Evolutionary conservation across 2,329 filamentous ascomycete species (phyloP).

Genomic region (Lachnellula subtilissima): DNA sequence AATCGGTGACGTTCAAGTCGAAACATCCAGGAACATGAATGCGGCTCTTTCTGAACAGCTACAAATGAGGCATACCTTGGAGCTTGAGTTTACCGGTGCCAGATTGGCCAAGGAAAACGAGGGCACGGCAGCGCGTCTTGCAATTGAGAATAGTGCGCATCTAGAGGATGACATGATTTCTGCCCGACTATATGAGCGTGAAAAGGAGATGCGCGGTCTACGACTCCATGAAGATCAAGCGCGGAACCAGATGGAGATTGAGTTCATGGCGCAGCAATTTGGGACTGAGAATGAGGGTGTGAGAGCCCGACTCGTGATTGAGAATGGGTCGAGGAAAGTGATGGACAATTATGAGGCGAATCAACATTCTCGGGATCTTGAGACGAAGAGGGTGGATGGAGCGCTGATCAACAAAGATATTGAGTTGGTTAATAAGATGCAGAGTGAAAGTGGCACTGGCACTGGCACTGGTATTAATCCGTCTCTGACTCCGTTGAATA

Average conservation of each 20-base stretch:
- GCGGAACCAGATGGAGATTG: not conserved
- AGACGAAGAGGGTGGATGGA: too few relatives aligned
- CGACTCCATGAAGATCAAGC: not conserved
- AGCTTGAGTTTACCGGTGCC: conserved; percentile 10
- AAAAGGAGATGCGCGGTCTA: not conserved
- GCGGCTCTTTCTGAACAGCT: conserved; percentile 6
- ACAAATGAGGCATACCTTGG: conserved; percentile 3
- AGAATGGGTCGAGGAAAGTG: too few relatives aligned
- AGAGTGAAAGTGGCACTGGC: too few relatives aligned
- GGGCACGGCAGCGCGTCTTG: conserved; percentile 15
- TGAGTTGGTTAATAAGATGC: too few relatives aligned
- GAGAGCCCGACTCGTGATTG: too few relatives aligned
- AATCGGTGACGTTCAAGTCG: conserved; percentile 4
- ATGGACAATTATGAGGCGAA: too few relatives aligned
- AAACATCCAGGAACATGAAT: conserved; percentile 1
- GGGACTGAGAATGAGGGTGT: too few relatives aligned
- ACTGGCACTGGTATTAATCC: too few relatives aligned
- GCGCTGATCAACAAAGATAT: too few relatives aligned
- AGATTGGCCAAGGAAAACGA: conserved; percentile 9
- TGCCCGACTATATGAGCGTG: not conserved
- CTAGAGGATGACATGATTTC: not conserved
- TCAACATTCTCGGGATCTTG: too few relatives aligned
- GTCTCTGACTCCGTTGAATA: too few relatives aligned
- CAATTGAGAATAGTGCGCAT: not conserved
- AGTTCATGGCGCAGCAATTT: too few relatives aligned